A percentile compares a stretch with the other conserved stretches of the same genome.
Conservation (phyloP, 352 stramenopile species). For the Phytophthora chlamydospora region DNA sequence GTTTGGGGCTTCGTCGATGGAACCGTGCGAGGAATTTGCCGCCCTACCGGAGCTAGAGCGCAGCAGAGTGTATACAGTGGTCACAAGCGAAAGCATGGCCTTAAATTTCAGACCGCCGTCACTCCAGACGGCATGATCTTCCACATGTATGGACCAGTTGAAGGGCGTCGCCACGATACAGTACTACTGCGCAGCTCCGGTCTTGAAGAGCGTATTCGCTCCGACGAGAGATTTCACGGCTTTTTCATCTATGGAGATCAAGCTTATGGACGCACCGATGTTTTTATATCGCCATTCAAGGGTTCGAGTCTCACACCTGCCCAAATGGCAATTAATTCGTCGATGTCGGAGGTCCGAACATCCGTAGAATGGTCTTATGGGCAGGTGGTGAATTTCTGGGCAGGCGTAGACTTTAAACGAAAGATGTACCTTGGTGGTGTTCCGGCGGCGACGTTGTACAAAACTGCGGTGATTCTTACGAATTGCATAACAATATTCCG, state of each 20-base stretch:
- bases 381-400: neutral
- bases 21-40: constrained; percentile 1
- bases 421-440: neutral
- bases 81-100: constrained; percentile 3
- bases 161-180: no score
- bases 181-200: no score
- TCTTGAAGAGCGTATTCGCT: no score
- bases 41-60: neutral
- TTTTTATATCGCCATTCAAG: constrained; percentile 1
- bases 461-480: neutral
- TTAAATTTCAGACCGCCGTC: constrained; percentile 4
- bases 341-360: neutral
- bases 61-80: constrained; percentile 5
- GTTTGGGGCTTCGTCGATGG: constrained; percentile 9
- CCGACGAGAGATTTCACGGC: no score
- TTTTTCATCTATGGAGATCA: constrained; percentile 4
- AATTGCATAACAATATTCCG: constrained; percentile 1
- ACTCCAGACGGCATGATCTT: no score
- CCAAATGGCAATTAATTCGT: neutral
- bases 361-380: constrained; percentile 1
- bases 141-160: no score
- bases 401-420: neutral
- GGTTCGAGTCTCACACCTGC: neutral
- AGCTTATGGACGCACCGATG: constrained; percentile 2
- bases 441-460: neutral